phyloP scores from a whole-genome alignment of 2,329 filamentous ascomycete genomes.

The Phyllosticta citrichinensis region DNA sequence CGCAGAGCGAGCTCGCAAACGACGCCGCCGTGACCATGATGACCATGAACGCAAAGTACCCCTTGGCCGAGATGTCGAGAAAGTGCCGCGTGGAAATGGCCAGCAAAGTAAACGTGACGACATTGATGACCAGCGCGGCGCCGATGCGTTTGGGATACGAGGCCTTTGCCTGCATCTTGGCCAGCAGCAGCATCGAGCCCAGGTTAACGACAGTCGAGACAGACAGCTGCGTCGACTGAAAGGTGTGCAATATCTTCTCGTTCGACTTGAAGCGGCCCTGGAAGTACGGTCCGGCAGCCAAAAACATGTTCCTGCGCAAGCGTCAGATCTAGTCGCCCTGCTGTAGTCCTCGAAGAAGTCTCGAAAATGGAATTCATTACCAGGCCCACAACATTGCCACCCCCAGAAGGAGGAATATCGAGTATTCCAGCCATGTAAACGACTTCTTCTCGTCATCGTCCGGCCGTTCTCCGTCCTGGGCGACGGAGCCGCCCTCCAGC shows the following conservation, averaged over 20 bases:
- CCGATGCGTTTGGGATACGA: constrained; percentile 85
- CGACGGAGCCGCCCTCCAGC: constrained; percentile 27
- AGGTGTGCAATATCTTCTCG: constrained; percentile 65
- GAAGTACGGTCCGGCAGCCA: constrained; percentile 91
- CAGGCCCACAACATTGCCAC: constrained; percentile 97
- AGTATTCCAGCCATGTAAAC: constrained; percentile 83
- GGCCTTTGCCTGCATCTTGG: constrained; percentile 68
- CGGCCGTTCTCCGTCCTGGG: constrained; percentile 24
- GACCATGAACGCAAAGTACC: constrained; percentile 76
- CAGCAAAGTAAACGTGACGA: constrained; percentile 64
- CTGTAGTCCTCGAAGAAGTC: too few species aligned
- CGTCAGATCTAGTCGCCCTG: background rate
- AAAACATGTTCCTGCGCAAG: constrained; percentile 80
- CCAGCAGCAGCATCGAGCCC: constrained; percentile 62
- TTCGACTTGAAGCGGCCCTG: constrained; percentile 65
- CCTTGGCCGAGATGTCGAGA: constrained; percentile 47
- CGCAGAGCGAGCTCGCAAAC: constrained; percentile 71
- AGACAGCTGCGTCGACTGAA: constrained; percentile 81
- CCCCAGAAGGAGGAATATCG: constrained; percentile 74
- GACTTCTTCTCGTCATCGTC: constrained; percentile 16
- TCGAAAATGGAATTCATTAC: too few species aligned
- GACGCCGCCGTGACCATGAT: constrained; percentile 71
- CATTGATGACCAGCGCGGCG: constrained; percentile 64
- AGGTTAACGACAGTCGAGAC: constrained; percentile 81
- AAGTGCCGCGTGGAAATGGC: constrained; percentile 69